phyloP scores from a whole-genome alignment of 257 asterid genomes.

The Eustoma russellianum region DNA sequence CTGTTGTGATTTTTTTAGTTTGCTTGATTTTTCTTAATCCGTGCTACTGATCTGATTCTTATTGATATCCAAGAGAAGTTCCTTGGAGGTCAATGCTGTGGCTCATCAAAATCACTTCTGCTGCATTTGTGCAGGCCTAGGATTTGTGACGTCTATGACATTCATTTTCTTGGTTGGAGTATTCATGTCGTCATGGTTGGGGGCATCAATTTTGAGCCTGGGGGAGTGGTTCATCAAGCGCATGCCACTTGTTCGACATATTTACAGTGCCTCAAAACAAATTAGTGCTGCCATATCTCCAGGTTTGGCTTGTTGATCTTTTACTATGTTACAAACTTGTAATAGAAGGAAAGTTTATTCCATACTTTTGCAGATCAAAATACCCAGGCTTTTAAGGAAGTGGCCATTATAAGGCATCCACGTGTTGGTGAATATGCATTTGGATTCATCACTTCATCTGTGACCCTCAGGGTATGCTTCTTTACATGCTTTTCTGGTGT shows the following conservation, averaged over 20 bases:
- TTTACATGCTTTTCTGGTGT: background rate
- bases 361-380: slow-evolving; percentile 47
- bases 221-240: slow-evolving; percentile 83
- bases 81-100: background rate
- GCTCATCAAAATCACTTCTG: background rate
- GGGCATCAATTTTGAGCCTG: slow-evolving; percentile 57
- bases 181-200: slow-evolving; percentile 80
- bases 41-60: background rate
- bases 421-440: slow-evolving; percentile 81
- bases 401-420: slow-evolving; percentile 75
- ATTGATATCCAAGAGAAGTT: background rate
- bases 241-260: slow-evolving; percentile 76
- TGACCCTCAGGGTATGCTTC: slow-evolving; percentile 47
- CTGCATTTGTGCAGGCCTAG: slow-evolving; percentile 45
- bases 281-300: slow-evolving; percentile 80
- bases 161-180: slow-evolving; percentile 76
- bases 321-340: slow-evolving; percentile 5
- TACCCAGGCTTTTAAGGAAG: slow-evolving; percentile 71
- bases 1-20: no score
- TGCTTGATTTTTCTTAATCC: no score
- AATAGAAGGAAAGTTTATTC: slow-evolving; percentile 2
- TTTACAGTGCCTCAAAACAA: slow-evolving; percentile 78
- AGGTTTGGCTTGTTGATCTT: slow-evolving; percentile 29
- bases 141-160: slow-evolving; percentile 63
- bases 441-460: slow-evolving; percentile 70